These are phyloP conservation scores for Debaryomycetaceae sp. DNA, from an alignment of 1,139 yeast genomes.

Conservation along the genomic window DNA sequence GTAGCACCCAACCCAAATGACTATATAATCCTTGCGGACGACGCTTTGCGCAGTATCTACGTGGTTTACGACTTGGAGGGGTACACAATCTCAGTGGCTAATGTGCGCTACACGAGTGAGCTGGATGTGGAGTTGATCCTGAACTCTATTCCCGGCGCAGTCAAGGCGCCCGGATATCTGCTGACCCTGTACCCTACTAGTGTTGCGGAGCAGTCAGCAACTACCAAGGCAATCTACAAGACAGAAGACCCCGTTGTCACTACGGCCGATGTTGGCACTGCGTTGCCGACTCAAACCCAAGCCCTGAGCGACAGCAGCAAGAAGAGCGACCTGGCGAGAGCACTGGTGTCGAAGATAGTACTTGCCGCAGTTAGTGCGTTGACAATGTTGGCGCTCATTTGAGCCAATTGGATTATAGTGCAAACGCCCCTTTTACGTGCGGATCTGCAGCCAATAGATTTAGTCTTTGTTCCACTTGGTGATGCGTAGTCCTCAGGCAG, in stretches of 20 bases:
- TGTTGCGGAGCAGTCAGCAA: neutral
- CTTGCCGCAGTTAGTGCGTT: too few species aligned
- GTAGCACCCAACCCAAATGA: neutral
- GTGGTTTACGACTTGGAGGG: constrained; percentile 74
- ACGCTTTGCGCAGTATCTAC: constrained; percentile 68
- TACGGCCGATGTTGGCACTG: constrained; percentile 11
- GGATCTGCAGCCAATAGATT: too few species aligned
- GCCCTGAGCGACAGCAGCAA: too few species aligned
- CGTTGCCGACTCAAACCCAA: constrained; percentile 10
- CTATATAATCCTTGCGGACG: constrained; percentile 56
- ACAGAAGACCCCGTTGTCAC: constrained; percentile 1
- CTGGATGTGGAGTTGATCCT: constrained; percentile 42
- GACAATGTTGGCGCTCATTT: too few species aligned
- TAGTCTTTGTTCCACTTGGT: too few species aligned
- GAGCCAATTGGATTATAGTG: too few species aligned
- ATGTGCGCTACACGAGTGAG: constrained; percentile 38
- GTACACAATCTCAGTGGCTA: constrained; percentile 64
- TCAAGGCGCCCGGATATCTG: constrained; percentile 2
- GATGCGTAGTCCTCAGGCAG: too few species aligned
- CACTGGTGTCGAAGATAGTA: too few species aligned
- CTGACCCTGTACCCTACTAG: neutral
- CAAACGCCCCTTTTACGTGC: too few species aligned
- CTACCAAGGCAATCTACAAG: constrained; percentile 15
- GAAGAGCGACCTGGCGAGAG: too few species aligned
- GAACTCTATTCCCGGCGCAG: constrained; percentile 44